Base-by-base conservation (phyloP, 495 filamentous ascomycete genomes). In the Neurospora tetrasperma region DNA sequence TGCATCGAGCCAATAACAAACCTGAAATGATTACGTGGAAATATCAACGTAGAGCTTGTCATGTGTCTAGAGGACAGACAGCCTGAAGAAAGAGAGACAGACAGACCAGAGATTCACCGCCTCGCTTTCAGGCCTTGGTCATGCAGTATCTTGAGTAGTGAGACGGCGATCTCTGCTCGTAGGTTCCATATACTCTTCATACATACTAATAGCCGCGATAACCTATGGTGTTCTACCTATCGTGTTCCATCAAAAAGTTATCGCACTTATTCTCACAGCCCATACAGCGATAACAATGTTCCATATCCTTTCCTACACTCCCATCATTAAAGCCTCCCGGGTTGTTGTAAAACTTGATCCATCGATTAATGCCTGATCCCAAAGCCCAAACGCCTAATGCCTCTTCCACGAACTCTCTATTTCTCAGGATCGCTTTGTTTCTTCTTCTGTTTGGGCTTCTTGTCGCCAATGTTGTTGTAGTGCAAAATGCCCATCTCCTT, bases 381-480 rank as follows among this genome's bases (percentile, higher is more conserved):
- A 1, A 66, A 66, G 14, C 54, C 20, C 27, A 66, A 66, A 66
- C 16, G 14, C 27, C 54, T 6, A 66, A 59, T 59, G 27, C 54
- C 27, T 38, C 27, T 38, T 4, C 31, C 14, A 66, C 8, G 14
- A 14, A 66, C 7, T 66, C 27, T 12, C 27, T 66, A 31, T 68
- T 71, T 76, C 72, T 74, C 80, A 62, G 54, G 54, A 66, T 66
- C 72, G 44, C 68, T 76, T 76, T 73, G 80, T 78, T 43, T 75
- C 77, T 75, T 75, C 78, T 82, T 81, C 39, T 76, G 73, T 74
- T 86, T 83, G 6, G 84, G 85, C 73, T 83, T 80, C 79, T 85
- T 85, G 75, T 84, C 86, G 71, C 84, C 85, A 74, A 87, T 78
- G 71, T 88, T 88, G 71, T 88, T 88, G 72, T 83, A 87, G 72